phyloP scores from a whole-genome alignment of 805 yeast genomes.

The Cyberlindnera mississippiensis region DNA sequence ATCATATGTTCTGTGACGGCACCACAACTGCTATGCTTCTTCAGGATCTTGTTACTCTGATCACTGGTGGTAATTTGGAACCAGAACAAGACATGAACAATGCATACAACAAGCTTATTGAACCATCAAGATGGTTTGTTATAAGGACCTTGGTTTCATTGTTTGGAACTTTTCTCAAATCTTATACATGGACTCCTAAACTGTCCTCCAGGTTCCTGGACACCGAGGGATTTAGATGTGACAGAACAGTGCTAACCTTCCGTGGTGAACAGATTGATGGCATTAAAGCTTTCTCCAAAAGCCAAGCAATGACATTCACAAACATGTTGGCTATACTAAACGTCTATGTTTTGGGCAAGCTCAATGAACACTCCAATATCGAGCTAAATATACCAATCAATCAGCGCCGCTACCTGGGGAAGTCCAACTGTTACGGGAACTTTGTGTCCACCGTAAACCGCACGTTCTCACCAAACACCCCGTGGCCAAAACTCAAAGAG shows the following conservation, averaged over 20 bases:
- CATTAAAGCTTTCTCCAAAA: constrained; percentile 5
- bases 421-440: constrained; percentile 9
- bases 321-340: constrained; percentile 1
- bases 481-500: constrained; percentile 6
- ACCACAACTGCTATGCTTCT: constrained; percentile 9
- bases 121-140: constrained; percentile 2
- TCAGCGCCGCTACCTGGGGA: constrained; percentile 4
- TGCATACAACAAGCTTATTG: neutral
- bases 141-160: neutral
- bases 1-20: constrained; percentile 14
- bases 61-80: constrained; percentile 1
- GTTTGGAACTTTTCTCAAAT: neutral
- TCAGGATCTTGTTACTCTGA: constrained; percentile 9
- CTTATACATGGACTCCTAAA: too few relatives aligned
- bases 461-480: neutral
- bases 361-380: neutral
- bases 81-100: constrained; percentile 3
- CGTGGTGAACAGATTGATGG: neutral
- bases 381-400: constrained; percentile 9
- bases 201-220: too few relatives aligned
- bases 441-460: constrained; percentile 2
- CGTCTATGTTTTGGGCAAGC: neutral
- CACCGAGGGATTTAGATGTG: neutral
- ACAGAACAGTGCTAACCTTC: constrained; percentile 1
- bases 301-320: constrained; percentile 11